phyloP scores from a whole-genome alignment of 2,329 filamentous ascomycete species.

The Aspergillus clavatus region DNA sequence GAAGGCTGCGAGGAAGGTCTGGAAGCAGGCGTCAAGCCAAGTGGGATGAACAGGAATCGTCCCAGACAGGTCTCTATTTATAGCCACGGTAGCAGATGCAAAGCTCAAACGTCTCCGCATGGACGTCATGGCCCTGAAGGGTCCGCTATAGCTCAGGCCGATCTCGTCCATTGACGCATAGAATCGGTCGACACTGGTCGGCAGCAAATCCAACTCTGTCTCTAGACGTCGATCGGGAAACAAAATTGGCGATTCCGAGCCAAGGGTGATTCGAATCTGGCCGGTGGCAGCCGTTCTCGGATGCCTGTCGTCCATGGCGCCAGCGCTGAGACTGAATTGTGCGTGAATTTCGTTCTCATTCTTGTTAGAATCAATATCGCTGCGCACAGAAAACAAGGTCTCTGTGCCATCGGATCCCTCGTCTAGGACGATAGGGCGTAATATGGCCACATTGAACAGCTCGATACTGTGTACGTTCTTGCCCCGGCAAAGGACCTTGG shows the following conservation, averaged over 20 bases:
- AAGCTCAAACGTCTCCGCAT: background rate
- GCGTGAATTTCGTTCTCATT: conserved; percentile 1
- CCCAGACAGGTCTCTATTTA: conserved; percentile 1
- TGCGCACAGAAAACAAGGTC: conserved; percentile 5
- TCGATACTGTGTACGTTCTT: conserved; percentile 9
- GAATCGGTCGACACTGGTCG: conserved; percentile 4
- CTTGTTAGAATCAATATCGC: background rate
- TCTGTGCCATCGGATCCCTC: conserved; percentile 6
- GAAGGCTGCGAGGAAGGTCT: conserved; percentile 5
- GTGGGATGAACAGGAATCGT: conserved; percentile 3
- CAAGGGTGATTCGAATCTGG: too few relatives aligned
- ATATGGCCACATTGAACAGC: conserved; percentile 15
- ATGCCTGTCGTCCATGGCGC: background rate
- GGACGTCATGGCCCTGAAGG: conserved; percentile 3
- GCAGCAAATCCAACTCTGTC: conserved; percentile 2
- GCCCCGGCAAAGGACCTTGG: conserved; percentile 1
- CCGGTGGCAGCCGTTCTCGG: too few relatives aligned
- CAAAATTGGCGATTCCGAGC: background rate
- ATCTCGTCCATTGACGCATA: conserved; percentile 6
- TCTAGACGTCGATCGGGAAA: background rate
- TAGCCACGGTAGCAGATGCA: conserved; percentile 2
- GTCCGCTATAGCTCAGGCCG: conserved; percentile 7
- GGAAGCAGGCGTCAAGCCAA: conserved; percentile 7
- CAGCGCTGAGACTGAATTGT: conserved; percentile 3
- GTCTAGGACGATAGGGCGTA: conserved; percentile 7